Evolutionary conservation across 2,329 filamentous ascomycete genomes (phyloP).

Genomic region (Botryosphaeria dothidea): DNA sequence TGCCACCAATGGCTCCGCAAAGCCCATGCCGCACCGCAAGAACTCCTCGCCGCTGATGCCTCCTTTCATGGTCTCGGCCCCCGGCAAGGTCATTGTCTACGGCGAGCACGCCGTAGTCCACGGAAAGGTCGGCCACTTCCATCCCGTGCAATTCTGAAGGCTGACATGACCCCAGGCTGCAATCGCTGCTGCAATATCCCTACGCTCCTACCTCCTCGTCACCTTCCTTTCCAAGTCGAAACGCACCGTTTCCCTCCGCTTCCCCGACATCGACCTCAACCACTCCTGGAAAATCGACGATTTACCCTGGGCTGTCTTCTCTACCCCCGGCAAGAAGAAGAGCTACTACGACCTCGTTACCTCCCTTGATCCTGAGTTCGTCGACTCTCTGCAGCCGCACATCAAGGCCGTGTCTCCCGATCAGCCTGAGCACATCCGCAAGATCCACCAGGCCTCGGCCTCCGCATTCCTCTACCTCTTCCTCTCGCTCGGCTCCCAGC

Average conservation of each 20-base stretch:
- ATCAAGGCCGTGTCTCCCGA: conserved; percentile 69
- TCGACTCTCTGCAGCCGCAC: conserved; percentile 78
- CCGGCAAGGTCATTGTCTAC: conserved; percentile 97
- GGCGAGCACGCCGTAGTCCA: conserved; percentile 98
- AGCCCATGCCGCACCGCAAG: conserved; percentile 20
- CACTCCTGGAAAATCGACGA: conserved; percentile 95
- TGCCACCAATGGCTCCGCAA: conserved; percentile 10
- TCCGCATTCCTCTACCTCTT: conserved; percentile 91
- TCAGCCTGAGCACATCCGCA: conserved; percentile 70
- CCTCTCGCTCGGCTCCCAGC: conserved; percentile 77
- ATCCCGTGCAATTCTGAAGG: neutral
- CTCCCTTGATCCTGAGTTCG: conserved; percentile 76
- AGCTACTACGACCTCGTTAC: conserved; percentile 86
- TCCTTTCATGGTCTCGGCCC: conserved; percentile 95
- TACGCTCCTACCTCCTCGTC: conserved; percentile 94
- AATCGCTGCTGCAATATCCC: conserved; percentile 90
- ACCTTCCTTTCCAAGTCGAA: conserved; percentile 91
- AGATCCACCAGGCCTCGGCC: conserved; percentile 81
- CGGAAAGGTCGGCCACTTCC: conserved; percentile 67
- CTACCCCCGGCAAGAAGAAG: conserved; percentile 82
- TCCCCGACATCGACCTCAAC: conserved; percentile 84
- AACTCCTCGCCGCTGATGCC: conserved; percentile 67
- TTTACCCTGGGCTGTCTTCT: conserved; percentile 83
- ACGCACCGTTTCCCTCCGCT: conserved; percentile 82
- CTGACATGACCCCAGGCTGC: conserved; percentile 63